Evolutionary conservation across 805 yeast genomes (phyloP).

Genomic region (Yamadazyma scolyti): DNA sequence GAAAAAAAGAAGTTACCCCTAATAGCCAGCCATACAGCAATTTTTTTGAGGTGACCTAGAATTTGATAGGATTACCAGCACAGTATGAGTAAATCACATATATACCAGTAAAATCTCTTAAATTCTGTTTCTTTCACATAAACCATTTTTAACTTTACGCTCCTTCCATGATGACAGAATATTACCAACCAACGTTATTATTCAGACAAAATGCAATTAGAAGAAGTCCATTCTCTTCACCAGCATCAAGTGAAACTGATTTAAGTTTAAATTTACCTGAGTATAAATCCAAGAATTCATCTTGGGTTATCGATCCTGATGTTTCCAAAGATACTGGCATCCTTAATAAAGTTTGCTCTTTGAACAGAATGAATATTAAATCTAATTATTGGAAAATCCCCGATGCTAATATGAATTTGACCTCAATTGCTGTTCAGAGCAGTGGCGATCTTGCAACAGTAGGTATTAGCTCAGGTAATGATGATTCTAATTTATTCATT

Average conservation of each 20-base stretch:
- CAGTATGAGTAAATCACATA: no score
- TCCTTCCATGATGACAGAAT: conserved; percentile 23
- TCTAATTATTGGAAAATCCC: conserved; percentile 46
- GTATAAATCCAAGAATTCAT: conserved; percentile 5
- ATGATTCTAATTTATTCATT: conserved; percentile 45
- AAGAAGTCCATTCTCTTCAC: conserved; percentile 19
- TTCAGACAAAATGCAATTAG: conserved; percentile 41
- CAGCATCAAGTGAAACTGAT: conserved; percentile 16
- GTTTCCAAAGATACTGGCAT: conserved; percentile 27
- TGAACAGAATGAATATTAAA: conserved; percentile 36
- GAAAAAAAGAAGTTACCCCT: no score
- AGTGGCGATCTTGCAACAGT: conserved; percentile 27
- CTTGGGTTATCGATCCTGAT: conserved; percentile 29
- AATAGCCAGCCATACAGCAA: no score
- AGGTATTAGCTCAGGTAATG: conserved; percentile 51
- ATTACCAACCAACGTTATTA: conserved; percentile 39
- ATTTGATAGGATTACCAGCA: no score
- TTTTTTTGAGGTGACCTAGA: no score
- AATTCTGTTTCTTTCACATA: no score
- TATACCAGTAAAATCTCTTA: no score
- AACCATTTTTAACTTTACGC: no score
- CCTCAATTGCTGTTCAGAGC: conserved; percentile 34
- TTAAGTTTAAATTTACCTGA: not conserved
- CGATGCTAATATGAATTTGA: conserved; percentile 40
- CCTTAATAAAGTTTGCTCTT: conserved; percentile 40